A percentile compares a stretch with the other conserved stretches of the same genome.
Conservation (phyloP, 352 stramenopile species). For the Phytophthora sansomeana region DNA sequence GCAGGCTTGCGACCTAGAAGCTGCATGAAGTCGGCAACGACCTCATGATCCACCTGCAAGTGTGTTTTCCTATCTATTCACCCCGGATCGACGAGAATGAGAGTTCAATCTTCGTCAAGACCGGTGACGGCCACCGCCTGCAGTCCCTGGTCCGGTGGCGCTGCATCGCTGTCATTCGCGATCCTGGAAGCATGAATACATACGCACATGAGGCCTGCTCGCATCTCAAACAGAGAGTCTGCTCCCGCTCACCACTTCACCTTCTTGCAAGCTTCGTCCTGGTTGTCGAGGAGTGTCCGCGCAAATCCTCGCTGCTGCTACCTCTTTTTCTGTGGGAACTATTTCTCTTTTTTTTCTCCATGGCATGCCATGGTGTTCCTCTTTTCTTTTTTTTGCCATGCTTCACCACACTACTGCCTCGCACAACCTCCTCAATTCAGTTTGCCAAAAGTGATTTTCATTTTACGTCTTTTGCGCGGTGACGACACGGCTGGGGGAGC, state of each 20-base stretch:
- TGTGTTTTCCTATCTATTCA: constrained; percentile 53
- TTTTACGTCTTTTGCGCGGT: constrained; percentile 91
- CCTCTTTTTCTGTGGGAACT: constrained; percentile 39
- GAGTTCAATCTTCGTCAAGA: constrained; percentile 19
- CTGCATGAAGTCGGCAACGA: constrained; percentile 11
- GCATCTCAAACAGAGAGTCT: constrained; percentile 25
- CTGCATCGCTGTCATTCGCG: constrained; percentile 25
- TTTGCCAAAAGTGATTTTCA: constrained; percentile 93
- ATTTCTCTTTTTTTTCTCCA: constrained; percentile 46
- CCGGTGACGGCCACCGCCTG: constrained; percentile 14
- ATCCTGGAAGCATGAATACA: constrained; percentile 29
- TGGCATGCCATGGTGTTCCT: constrained; percentile 38
- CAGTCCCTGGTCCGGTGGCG: constrained; percentile 8
- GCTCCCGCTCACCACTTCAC: constrained; percentile 17
- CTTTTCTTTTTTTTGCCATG: constrained; percentile 54
- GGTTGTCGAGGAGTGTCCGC: constrained; percentile 25
- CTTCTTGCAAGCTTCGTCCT: constrained; percentile 21
- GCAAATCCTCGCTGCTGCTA: constrained; percentile 34
- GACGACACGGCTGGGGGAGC: constrained; percentile 62
- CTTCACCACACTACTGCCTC: constrained; percentile 35
- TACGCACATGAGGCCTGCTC: constrained; percentile 23
- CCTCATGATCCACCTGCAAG: constrained; percentile 28
- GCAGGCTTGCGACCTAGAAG: constrained; percentile 13
- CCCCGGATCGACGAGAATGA: constrained; percentile 19
- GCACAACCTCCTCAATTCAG: constrained; percentile 73